Evolutionary conservation across 2,329 filamentous ascomycete genomes (phyloP).

Genomic region (Ustulina deusta): DNA sequence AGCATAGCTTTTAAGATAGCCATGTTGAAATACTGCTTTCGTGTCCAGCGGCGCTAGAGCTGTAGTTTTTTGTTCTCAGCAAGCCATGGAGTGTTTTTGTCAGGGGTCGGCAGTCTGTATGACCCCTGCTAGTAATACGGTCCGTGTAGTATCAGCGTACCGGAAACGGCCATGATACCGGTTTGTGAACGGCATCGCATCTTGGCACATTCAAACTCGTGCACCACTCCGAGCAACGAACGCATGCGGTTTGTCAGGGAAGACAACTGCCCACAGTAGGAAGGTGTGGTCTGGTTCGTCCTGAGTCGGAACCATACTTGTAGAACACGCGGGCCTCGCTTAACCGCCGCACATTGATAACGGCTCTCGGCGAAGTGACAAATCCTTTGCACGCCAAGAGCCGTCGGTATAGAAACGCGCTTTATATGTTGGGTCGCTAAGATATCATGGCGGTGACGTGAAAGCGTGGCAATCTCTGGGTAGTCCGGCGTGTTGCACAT

Average conservation of each 20-base stretch:
- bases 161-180: constrained; percentile 10
- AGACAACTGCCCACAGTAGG: constrained; percentile 25
- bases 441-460: background rate
- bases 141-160: background rate
- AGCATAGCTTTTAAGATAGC: background rate
- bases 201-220: constrained; percentile 13
- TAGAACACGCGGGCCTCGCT: constrained; percentile 25
- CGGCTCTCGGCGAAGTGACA: constrained; percentile 31
- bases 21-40: too few species aligned
- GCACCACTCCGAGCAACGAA: constrained; percentile 10
- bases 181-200: constrained; percentile 11
- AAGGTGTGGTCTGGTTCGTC: constrained; percentile 25
- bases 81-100: background rate
- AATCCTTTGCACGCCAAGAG: constrained; percentile 30
- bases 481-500: constrained; percentile 7
- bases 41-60: too few species aligned
- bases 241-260: constrained; percentile 10
- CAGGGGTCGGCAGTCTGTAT: background rate
- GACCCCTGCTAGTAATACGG: constrained; percentile 14
- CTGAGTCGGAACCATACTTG: constrained; percentile 11
- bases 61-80: too few species aligned
- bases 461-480: background rate
- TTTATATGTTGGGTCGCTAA: constrained; percentile 1
- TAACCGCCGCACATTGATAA: constrained; percentile 31
- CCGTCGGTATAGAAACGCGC: constrained; percentile 1